Evolutionary conservation across 768 basidiomycete genomes (phyloP), one percentile per base, ranked within the genome.

Genomic region (Botryobasidium botryosum): DNA sequence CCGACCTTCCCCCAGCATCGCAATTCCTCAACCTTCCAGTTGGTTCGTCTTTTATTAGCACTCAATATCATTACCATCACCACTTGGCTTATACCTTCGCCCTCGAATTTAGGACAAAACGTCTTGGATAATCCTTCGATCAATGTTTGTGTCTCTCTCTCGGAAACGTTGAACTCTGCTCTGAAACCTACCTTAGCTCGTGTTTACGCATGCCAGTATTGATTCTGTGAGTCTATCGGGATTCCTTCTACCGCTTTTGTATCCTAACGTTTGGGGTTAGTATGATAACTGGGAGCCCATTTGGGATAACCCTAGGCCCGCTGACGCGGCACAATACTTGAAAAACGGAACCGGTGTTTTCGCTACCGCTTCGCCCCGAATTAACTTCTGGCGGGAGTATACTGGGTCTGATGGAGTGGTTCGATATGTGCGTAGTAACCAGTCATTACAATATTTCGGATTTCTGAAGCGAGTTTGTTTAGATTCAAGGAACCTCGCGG

Each of bases 241-340:
- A 18, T 37, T 37, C 17, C n/a, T n/a, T n/a, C n/a, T n/a, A n/a
- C n/a, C n/a, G n/a, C n/a, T n/a, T n/a, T n/a, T n/a, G n/a, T n/a
- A n/a, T n/a, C n/a, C 36, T 5, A n/a, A 33, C n/a, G 32, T 33
- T n/a, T 33, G 32, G n/a, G 32, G 32, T 33, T 66, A 72, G 1
- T 76, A 76, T 53, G 72, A 77, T n/a, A 76, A 75, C 57, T 78
- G 75, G 75, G 69, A 43, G 20, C 36, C 68, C 31, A 70, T 75
- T 3, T 75, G 70, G 72, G 57, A 59, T 26, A 59, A 61, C 56
- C 75, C 75, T 21, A 64, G 68, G 17, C 55, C 69, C 6, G 71
- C 72, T 2, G 75, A 78, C 50, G 68, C 69, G 10, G 61, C 63
- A 7, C 71, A 74, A 52, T 78, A 77, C 51, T 58, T 71, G 25